phyloP scores from a whole-genome alignment of 306 rosid genomes.

The Nissolia schottii region DNA sequence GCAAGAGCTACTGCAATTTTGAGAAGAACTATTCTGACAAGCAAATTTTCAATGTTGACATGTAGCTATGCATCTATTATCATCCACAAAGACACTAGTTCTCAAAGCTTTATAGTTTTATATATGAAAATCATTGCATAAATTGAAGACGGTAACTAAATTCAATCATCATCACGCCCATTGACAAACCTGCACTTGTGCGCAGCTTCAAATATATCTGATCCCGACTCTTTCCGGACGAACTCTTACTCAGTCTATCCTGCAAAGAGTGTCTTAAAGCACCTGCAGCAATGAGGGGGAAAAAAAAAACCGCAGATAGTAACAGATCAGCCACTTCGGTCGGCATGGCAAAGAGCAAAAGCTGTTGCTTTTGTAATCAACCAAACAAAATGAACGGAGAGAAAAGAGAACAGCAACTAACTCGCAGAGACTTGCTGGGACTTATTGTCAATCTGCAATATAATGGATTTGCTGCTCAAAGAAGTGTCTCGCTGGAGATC shows the following conservation, averaged over 20 bases:
- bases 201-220: conserved; percentile 83
- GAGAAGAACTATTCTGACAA: neutral
- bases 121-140: too few relatives aligned
- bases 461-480: conserved; percentile 90
- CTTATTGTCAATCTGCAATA: conserved; percentile 89
- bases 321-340: conserved; percentile 22
- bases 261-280: conserved; percentile 92
- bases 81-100: neutral
- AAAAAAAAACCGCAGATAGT: neutral
- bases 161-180: neutral
- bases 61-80: neutral
- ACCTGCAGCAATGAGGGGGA: conserved; percentile 43
- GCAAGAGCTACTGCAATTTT: neutral
- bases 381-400: neutral
- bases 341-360: neutral
- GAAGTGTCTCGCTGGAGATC: conserved; percentile 84
- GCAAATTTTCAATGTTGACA: neutral
- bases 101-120: too few relatives aligned
- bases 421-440: conserved; percentile 97
- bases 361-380: neutral
- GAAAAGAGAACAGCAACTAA: conserved; percentile 35
- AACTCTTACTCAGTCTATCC: conserved; percentile 80
- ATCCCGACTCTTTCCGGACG: conserved; percentile 74
- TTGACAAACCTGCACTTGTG: conserved; percentile 84
- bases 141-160: conserved; percentile 10